These are phyloP conservation scores for Typha latifolia DNA, from an alignment of 176 grass and related monocot genomes.

Conservation along the genomic window DNA sequence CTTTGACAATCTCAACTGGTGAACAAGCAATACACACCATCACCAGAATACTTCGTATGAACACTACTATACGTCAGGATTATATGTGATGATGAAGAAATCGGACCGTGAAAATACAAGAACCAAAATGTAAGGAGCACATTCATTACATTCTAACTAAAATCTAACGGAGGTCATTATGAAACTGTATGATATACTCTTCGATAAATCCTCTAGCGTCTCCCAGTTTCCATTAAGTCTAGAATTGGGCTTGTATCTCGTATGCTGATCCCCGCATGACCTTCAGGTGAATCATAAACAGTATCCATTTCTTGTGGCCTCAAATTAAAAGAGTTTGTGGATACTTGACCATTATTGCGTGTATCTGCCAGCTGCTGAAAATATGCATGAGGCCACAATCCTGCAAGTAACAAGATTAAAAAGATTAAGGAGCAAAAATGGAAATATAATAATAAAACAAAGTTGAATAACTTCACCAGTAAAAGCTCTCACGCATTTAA, in stretches of 20 bases:
- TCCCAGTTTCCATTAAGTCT: constrained; percentile 35
- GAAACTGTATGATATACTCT: not conserved
- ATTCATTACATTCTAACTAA: not conserved
- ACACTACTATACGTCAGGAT: no score
- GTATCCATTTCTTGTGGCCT: constrained; percentile 21
- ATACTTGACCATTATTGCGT: constrained; percentile 4
- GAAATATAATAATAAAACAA: not conserved
- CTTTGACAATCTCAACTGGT: no score
- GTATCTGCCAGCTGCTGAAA: constrained; percentile 35
- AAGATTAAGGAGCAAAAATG: not conserved
- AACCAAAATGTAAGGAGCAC: not conserved
- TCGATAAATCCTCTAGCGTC: constrained; percentile 14
- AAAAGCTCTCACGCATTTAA: not conserved
- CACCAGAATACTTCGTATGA: no score
- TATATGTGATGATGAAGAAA: no score
- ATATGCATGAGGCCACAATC: constrained; percentile 47
- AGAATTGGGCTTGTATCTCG: constrained; percentile 15
- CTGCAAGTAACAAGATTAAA: constrained; percentile 11
- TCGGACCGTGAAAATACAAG: not conserved
- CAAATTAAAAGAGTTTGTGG: constrained; percentile 7
- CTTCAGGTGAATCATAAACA: not conserved
- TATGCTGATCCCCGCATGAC: constrained; percentile 12
- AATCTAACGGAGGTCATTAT: not conserved
- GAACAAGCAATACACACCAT: no score
- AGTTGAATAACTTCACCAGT: not conserved